These are phyloP conservation scores for Globisporangium uncinulatum DNA, from an alignment of 352 stramenopile species.

Conservation along the genomic window DNA sequence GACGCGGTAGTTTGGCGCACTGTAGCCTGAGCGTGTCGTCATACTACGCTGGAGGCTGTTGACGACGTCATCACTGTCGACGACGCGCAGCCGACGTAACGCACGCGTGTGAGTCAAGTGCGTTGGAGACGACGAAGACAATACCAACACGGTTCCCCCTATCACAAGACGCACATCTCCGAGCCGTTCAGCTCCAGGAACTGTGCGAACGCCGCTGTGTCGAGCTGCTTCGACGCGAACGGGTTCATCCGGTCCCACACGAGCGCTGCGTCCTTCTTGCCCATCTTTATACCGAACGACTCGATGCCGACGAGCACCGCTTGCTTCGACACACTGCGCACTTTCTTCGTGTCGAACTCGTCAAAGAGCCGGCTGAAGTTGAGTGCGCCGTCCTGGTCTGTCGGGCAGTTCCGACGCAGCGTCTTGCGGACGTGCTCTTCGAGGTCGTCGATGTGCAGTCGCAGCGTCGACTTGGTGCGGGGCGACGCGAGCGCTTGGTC, in stretches of 20 bases:
- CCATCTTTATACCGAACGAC: conserved; percentile 69
- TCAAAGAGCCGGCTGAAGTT: conserved; percentile 75
- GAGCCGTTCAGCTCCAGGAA: conserved; percentile 75
- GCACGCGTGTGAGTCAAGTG: neutral
- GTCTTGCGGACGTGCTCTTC: conserved; percentile 67
- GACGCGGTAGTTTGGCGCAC: conserved; percentile 61
- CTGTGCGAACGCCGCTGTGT: conserved; percentile 43
- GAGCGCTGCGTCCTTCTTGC: conserved; percentile 62
- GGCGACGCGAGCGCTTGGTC: conserved; percentile 34
- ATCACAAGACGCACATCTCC: conserved; percentile 47
- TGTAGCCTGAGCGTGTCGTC: conserved; percentile 54
- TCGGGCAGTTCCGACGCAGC: conserved; percentile 60
- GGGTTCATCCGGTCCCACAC: conserved; percentile 76
- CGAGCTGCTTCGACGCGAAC: conserved; percentile 44
- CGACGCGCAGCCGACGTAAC: neutral
- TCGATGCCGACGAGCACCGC: conserved; percentile 43
- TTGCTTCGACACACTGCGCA: conserved; percentile 38
- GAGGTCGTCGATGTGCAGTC: conserved; percentile 56
- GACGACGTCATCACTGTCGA: conserved; percentile 57
- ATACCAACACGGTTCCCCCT: too few species aligned
- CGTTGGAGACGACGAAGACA: neutral
- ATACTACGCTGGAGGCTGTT: conserved; percentile 58
- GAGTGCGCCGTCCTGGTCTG: conserved; percentile 68
- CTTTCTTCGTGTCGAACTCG: conserved; percentile 72
- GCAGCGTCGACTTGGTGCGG: conserved; percentile 28